These are phyloP conservation scores for Dryadomyces sulphureus DNA, from an alignment of 2,329 filamentous ascomycete genomes.

Conservation along the genomic window DNA sequence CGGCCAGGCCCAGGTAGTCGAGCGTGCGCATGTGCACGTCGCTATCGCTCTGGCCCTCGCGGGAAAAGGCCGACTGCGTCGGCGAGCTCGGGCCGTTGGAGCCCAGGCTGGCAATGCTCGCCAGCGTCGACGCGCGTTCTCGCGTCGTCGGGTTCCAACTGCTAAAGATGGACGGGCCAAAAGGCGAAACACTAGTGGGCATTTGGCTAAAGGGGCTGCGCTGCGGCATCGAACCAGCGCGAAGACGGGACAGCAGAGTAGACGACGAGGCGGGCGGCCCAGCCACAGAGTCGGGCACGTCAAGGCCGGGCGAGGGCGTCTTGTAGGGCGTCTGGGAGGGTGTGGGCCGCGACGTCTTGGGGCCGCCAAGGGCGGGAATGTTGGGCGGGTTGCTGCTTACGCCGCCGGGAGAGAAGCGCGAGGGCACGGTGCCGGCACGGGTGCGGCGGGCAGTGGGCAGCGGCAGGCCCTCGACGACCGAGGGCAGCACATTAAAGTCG, in stretches of 20 bases:
- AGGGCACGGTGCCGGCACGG: slow-evolving; percentile 90
- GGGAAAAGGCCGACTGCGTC: slow-evolving; percentile 70
- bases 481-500: slow-evolving; percentile 62
- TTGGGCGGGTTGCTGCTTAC: slow-evolving; percentile 44
- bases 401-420: slow-evolving; percentile 71
- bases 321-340: slow-evolving; percentile 82
- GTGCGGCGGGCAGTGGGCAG: slow-evolving; percentile 61
- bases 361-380: slow-evolving; percentile 33
- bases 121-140: slow-evolving; percentile 74
- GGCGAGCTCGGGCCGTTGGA: slow-evolving; percentile 87
- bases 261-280: slow-evolving; percentile 38
- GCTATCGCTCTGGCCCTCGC: slow-evolving; percentile 69
- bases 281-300: slow-evolving; percentile 21
- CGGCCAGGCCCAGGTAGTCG: slow-evolving; percentile 88
- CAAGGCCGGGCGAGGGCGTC: slow-evolving; percentile 42
- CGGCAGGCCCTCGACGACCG: slow-evolving; percentile 47
- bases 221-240: slow-evolving; percentile 90
- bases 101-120: slow-evolving; percentile 67
- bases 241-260: slow-evolving; percentile 66
- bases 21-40: slow-evolving; percentile 82
- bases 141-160: slow-evolving; percentile 66
- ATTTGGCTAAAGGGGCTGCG: slow-evolving; percentile 48
- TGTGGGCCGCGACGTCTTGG: slow-evolving; percentile 72
- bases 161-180: slow-evolving; percentile 82
- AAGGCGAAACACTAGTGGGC: slow-evolving; percentile 48